Percentiles rank a stretch among this genome's conserved stretches.
Conservation (phyloP, 2,329 filamentous ascomycete species). For the Ceratocystis harringtonii region DNA sequence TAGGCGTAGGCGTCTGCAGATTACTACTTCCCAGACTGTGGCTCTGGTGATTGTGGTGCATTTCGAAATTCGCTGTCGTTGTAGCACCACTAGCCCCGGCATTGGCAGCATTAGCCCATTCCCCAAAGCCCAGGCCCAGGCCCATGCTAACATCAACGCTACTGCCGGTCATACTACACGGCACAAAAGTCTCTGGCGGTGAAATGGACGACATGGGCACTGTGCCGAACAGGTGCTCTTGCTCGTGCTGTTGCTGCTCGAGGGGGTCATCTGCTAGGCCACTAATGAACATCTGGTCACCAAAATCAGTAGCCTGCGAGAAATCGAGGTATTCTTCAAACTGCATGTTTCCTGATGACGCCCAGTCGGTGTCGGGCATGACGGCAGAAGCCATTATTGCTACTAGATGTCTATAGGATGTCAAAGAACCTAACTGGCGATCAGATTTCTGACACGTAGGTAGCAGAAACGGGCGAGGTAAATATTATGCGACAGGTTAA, state of each 20-base stretch:
- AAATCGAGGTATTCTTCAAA: conserved; percentile 3
- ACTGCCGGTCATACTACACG: neutral
- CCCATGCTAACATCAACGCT: neutral
- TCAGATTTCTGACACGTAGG: too few species aligned
- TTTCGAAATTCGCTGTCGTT: neutral
- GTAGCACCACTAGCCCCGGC: neutral
- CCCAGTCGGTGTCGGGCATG: neutral
- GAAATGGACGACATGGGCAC: neutral
- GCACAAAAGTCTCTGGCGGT: neutral
- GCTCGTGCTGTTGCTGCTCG: neutral
- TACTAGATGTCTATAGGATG: too few species aligned
- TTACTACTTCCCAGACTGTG: neutral
- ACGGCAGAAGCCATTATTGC: neutral
- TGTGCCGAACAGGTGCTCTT: neutral
- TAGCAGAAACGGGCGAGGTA: too few species aligned
- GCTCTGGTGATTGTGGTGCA: neutral
- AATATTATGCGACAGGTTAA: too few species aligned
- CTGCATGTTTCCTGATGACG: neutral
- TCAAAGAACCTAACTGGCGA: too few species aligned
- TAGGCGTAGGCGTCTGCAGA: neutral
- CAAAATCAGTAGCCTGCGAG: conserved; percentile 2
- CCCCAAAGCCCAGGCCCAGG: neutral
- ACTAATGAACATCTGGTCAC: conserved; percentile 9
- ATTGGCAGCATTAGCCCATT: neutral
- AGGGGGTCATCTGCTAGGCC: neutral